A percentile compares a stretch with the other conserved stretches of the same genome.
Conservation (phyloP, 176 grass and related monocot species). For the Oryza glaberrima region DNA sequence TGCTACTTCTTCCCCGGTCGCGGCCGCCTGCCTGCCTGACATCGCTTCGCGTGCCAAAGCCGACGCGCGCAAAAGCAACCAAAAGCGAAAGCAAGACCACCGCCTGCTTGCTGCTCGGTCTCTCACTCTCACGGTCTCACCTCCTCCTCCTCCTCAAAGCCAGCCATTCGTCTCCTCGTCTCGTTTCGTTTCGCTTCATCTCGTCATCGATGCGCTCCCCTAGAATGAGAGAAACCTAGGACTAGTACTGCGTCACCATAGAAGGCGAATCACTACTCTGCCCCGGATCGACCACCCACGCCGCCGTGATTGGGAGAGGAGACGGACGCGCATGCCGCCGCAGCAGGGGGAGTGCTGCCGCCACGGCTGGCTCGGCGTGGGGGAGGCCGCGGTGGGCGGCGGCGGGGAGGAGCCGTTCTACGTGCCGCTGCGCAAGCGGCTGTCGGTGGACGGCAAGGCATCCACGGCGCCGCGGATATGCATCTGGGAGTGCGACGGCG, state of each 20-base stretch:
- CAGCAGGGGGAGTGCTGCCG: constrained; percentile 39
- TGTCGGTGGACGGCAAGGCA: constrained; percentile 55
- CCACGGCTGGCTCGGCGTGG: constrained; percentile 24
- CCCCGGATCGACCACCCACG: neutral
- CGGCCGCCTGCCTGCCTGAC: constrained; percentile 22
- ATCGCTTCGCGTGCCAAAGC: constrained; percentile 60
- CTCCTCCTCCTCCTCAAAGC: constrained; percentile 26
- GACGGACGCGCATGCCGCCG: constrained; percentile 41
- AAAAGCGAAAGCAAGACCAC: constrained; percentile 55
- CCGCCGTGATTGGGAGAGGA: constrained; percentile 4
- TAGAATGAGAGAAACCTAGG: constrained; percentile 52
- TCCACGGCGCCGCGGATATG: constrained; percentile 60
- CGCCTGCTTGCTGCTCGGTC: neutral
- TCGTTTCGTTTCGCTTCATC: neutral
- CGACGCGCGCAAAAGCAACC: constrained; percentile 56
- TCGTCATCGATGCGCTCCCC: constrained; percentile 1
- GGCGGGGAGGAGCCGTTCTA: constrained; percentile 33
- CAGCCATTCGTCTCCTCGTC: neutral
- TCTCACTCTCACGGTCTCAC: neutral
- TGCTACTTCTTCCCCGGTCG: neutral
- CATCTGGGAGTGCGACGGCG: constrained; percentile 89
- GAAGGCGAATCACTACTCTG: constrained; percentile 1
- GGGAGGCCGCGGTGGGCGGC: neutral
- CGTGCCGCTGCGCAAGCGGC: constrained; percentile 53
- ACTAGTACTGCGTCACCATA: constrained; percentile 29